Conservation (phyloP, 192 early-diverging fungal species). For the Backusella parvicylindrica region DNA sequence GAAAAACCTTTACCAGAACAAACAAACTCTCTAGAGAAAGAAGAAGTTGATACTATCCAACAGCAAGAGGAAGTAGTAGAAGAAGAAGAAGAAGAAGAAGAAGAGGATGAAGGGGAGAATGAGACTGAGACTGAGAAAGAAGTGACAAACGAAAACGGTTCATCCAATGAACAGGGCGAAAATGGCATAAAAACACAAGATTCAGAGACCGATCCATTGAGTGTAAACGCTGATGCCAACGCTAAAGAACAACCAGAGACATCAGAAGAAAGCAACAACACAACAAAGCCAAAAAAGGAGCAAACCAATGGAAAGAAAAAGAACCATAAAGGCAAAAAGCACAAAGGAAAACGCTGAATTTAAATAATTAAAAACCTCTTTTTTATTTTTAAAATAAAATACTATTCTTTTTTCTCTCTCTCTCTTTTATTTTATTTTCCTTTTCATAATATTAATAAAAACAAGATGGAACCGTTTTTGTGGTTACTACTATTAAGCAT, state of each 20-base stretch:
- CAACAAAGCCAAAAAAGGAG: background rate
- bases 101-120: background rate
- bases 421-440: background rate
- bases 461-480: constrained; percentile 49
- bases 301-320: constrained; percentile 5
- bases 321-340: constrained; percentile 5
- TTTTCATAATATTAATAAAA: background rate
- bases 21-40: background rate
- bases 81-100: background rate
- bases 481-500: constrained; percentile 63
- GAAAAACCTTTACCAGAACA: background rate
- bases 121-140: background rate
- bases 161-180: background rate
- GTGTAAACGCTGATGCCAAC: background rate
- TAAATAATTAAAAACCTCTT: background rate
- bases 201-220: background rate
- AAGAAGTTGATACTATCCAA: too few relatives aligned
- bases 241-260: background rate
- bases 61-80: background rate
- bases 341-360: constrained; percentile 8
- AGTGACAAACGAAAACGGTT: too few relatives aligned
- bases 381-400: too few relatives aligned
- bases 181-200: background rate
- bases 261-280: background rate
- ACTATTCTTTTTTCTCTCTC: background rate